These are phyloP conservation scores for Akanthomyces lecanii DNA, from an alignment of 2,329 filamentous ascomycete species.

Conservation along the genomic window DNA sequence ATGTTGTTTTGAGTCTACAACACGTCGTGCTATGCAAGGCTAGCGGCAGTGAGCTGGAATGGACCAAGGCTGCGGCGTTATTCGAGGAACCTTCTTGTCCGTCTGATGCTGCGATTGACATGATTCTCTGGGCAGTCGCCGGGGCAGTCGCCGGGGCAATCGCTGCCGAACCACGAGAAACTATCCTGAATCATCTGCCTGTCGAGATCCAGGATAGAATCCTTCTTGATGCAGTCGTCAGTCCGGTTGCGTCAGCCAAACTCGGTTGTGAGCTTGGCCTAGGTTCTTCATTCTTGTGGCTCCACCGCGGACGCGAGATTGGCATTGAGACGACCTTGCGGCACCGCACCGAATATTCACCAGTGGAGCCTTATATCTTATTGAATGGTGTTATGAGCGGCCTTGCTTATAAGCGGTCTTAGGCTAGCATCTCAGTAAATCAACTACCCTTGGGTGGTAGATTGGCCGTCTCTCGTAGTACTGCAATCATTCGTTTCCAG, in stretches of 20 bases:
- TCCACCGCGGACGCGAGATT: background rate
- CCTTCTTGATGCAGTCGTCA: background rate
- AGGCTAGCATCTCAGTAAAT: too few species aligned
- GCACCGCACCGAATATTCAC: background rate
- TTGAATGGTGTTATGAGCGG: background rate
- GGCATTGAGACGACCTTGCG: background rate
- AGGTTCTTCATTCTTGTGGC: background rate
- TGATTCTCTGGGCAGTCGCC: conserved; percentile 18
- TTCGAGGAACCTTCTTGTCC: background rate
- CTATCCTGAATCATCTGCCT: background rate
- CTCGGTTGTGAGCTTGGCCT: background rate
- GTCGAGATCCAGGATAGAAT: background rate
- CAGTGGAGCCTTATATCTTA: background rate
- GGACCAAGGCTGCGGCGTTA: too few species aligned
- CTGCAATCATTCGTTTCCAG: too few species aligned
- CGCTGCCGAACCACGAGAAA: background rate
- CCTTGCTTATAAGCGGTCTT: background rate
- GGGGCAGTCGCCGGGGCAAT: background rate
- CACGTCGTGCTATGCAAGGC: too few species aligned
- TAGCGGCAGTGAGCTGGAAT: too few species aligned
- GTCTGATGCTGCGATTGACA: conserved; percentile 20
- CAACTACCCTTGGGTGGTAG: too few species aligned
- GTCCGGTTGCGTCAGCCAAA: background rate
- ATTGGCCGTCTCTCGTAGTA: too few species aligned
- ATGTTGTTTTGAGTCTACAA: too few species aligned